Evolutionary conservation across 495 filamentous ascomycete genomes (phyloP).

Genomic region (Podospora tetraspora): DNA sequence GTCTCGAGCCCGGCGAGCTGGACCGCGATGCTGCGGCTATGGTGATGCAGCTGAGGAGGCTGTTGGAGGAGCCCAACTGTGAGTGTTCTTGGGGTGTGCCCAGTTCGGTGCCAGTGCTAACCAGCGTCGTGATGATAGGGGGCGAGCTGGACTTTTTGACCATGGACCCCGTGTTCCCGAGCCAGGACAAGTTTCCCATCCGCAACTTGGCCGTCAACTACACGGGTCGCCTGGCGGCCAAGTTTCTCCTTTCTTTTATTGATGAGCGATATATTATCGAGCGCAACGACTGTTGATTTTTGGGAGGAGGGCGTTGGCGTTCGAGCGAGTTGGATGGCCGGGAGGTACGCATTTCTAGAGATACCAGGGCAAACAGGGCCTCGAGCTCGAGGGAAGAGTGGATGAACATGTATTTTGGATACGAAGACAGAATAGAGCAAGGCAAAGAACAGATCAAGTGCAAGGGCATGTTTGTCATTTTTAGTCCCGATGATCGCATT

Average conservation of each 20-base stretch:
- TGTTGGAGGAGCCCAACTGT: constrained; percentile 37
- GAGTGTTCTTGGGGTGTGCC: constrained; percentile 17
- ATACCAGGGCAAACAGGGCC: neutral
- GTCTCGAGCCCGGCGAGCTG: constrained; percentile 33
- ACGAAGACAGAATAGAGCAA: neutral
- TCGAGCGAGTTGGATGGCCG: neutral
- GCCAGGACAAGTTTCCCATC: constrained; percentile 39
- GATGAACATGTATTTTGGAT: neutral
- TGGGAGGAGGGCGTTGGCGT: neutral
- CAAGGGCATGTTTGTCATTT: constrained; percentile 48
- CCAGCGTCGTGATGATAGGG: constrained; percentile 26
- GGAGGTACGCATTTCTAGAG: neutral
- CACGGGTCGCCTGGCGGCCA: constrained; percentile 43
- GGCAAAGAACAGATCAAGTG: constrained; percentile 2
- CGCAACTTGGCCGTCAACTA: constrained; percentile 44
- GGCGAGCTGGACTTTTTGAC: constrained; percentile 44
- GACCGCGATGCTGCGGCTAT: constrained; percentile 35
- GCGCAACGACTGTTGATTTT: constrained; percentile 12
- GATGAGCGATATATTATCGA: constrained; percentile 36
- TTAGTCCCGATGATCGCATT: constrained; percentile 55
- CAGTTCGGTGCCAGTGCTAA: constrained; percentile 16
- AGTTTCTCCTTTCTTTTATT: constrained; percentile 47
- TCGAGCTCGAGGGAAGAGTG: neutral
- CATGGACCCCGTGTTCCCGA: constrained; percentile 40
- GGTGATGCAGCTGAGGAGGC: constrained; percentile 37